Base-by-base conservation (phyloP, 805 yeast genomes). In the Saccharomycopsis capsularis region DNA sequence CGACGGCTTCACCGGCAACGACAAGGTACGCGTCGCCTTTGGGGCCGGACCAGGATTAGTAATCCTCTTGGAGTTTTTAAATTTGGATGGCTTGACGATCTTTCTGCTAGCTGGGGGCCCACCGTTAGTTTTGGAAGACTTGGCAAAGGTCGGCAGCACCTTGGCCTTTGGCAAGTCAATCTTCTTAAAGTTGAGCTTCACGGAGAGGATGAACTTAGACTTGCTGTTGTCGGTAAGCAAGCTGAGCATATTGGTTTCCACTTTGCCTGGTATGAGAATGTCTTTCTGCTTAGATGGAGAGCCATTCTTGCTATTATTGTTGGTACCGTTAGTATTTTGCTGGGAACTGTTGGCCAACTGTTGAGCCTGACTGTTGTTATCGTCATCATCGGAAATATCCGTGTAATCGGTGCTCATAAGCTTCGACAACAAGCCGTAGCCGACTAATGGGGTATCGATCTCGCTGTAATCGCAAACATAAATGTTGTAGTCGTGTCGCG, bases 21-120 rank as follows among this genome's bases (percentile, higher is more conserved):
- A 71, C 54, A 68, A 72, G 1, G 76, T 70, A 57, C 75, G 63
- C 27, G 57, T 64, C 3, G 76, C 76, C 55, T 66, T 70, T 47
- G 73, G 75, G n/a, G 74, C 74, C 2, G 74, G 73, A 34, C 60
- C 64, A 38, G 68, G 67, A 54, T 70, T 70, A n/a, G 68, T 69
- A 46, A 59, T 63, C 45, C 73, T 61, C 40, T 59, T 61, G 36
- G 53, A 34, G 9, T 40, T 40, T 22, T 40, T 34, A 24, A 15
- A 24, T 40, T 13, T 35, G 7, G 44, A 16, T 16, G 46, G 46
- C 7, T 21, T 27, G 5, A 22, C 32, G 5, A 32, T 18, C 7
- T 37, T 34, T 30, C 38, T 36, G 32, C 18, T 32, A 21, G 22
- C 9, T 3, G 9, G n/a, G 4, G 15, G 37, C 13, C 30, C 16